phyloP scores from a whole-genome alignment of 2,329 filamentous ascomycete genomes.

The Cadophora malorum region DNA sequence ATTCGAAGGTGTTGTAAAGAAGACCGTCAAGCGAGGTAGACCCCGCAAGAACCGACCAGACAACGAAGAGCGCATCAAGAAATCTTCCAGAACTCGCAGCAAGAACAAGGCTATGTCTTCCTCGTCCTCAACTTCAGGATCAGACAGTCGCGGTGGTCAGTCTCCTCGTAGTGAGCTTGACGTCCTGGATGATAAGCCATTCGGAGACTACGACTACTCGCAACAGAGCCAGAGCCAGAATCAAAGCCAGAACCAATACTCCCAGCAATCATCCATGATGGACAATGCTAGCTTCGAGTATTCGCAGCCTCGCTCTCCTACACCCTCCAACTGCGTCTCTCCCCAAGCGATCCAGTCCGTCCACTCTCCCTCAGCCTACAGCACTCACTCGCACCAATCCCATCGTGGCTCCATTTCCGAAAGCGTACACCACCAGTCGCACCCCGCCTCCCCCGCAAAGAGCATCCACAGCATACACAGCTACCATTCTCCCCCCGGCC shows the following conservation, averaged over 20 bases:
- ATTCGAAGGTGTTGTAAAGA: slow-evolving; percentile 79
- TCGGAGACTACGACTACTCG: slow-evolving; percentile 47
- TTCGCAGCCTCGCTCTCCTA: slow-evolving; percentile 38
- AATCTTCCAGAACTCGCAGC: slow-evolving; percentile 60
- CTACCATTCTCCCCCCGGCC: slow-evolving; percentile 64
- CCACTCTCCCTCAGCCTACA: slow-evolving; percentile 41
- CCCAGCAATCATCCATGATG: slow-evolving; percentile 40
- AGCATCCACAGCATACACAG: slow-evolving; percentile 51
- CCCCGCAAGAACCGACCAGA: slow-evolving; percentile 68
- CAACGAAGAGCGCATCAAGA: slow-evolving; percentile 56
- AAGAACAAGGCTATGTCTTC: slow-evolving; percentile 56
- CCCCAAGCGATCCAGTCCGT: slow-evolving; percentile 42
- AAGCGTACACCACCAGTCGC: slow-evolving; percentile 41
- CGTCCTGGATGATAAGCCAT: slow-evolving; percentile 47
- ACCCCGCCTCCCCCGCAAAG: slow-evolving; percentile 56
- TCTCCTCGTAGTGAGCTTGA: slow-evolving; percentile 59
- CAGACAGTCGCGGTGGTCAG: slow-evolving; percentile 61
- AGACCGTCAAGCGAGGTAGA: slow-evolving; percentile 69
- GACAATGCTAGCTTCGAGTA: slow-evolving; percentile 50
- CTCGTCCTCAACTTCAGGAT: slow-evolving; percentile 59
- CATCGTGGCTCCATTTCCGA: slow-evolving; percentile 37
- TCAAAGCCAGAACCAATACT: slow-evolving; percentile 22
- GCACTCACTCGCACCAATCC: slow-evolving; percentile 35
- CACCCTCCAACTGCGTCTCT: slow-evolving; percentile 40
- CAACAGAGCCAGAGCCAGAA: slow-evolving; percentile 1